phyloP scores from a whole-genome alignment of 176 grass and related monocot species.

The Musa troglodytarum region DNA sequence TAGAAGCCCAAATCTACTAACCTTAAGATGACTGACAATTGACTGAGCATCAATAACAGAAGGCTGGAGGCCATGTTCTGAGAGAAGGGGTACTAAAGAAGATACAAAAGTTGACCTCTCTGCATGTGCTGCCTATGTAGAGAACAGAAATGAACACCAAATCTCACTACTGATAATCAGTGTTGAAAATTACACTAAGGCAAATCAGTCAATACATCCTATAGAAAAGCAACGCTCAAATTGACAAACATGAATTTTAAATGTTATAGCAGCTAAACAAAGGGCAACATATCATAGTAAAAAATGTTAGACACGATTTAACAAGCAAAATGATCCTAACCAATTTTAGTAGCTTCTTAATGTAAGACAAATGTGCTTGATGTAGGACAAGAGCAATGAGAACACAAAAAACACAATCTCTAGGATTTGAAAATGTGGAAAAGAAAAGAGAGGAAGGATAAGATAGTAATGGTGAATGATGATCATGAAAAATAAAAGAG shows the following conservation, averaged over 20 bases:
- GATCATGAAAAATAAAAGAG: no score
- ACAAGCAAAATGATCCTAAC: no score
- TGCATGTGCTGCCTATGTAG: constrained; percentile 74
- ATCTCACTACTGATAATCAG: background rate
- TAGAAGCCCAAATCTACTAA: constrained; percentile 21
- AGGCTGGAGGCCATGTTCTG: constrained; percentile 73
- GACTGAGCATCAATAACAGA: constrained; percentile 80
- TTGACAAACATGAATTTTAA: background rate
- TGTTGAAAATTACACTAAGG: background rate
- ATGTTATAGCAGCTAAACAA: background rate
- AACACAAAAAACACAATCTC: no score
- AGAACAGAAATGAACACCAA: constrained; percentile 23
- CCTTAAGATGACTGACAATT: constrained; percentile 81
- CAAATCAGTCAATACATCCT: background rate
- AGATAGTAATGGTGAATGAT: no score
- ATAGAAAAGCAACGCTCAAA: background rate
- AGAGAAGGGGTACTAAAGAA: constrained; percentile 80
- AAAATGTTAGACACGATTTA: no score
- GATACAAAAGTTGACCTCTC: constrained; percentile 89
- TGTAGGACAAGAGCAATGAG: no score
- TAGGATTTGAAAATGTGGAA: no score
- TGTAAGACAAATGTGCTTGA: no score
- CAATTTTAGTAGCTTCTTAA: no score
- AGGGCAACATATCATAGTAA: background rate
- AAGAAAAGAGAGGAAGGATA: no score